Conservation (phyloP, 345 rosid genomes). For the Brassica incana region DNA sequence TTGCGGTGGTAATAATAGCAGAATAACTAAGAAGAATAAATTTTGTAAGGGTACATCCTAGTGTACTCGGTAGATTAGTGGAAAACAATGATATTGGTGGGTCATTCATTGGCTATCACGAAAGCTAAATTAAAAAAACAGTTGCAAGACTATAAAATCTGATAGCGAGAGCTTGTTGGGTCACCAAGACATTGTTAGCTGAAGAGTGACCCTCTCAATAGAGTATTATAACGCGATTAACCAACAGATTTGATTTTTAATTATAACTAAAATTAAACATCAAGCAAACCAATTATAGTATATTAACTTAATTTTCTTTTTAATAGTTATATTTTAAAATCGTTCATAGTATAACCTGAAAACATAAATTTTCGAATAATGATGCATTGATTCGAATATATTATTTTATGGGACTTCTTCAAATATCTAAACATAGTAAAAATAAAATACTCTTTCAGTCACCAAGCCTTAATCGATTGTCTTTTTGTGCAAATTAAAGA, state of each 20-base stretch:
- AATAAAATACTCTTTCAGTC: neutral
- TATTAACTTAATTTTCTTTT: no score
- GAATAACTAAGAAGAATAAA: neutral
- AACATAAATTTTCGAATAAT: neutral
- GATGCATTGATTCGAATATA: neutral
- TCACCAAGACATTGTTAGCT: slow-evolving; percentile 10
- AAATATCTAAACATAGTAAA: neutral
- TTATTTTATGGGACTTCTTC: neutral
- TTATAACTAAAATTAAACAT: neutral
- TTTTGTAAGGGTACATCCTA: neutral
- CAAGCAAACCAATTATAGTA: no score
- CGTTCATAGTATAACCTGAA: no score
- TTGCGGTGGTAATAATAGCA: neutral
- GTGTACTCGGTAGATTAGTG: neutral
- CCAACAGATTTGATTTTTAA: neutral
- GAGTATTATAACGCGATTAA: neutral
- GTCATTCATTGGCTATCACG: neutral
- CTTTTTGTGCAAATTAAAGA: neutral
- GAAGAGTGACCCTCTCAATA: slow-evolving; percentile 13
- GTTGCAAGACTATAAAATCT: slow-evolving; percentile 1
- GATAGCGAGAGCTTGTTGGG: slow-evolving; percentile 21
- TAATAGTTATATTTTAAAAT: no score
- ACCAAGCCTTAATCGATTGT: neutral
- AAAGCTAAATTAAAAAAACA: neutral
- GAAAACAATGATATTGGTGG: slow-evolving; percentile 10